Conservation (phyloP, 257 asterid species). For the Nicotiana paniculata region DNA sequence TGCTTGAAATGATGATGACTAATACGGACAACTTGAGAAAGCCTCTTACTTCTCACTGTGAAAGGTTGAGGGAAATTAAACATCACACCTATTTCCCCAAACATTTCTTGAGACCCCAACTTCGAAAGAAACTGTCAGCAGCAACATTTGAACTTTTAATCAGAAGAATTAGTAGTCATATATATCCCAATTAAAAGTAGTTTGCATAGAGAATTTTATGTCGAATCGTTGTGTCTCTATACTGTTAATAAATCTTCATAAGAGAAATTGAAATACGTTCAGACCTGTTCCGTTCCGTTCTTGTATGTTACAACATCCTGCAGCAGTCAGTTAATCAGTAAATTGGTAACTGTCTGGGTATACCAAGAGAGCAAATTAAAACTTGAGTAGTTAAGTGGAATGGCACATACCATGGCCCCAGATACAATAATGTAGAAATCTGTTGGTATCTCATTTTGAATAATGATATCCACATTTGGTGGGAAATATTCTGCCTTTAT, state of each 20-base stretch:
- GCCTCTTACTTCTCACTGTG: conserved; percentile 88
- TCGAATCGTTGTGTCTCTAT: no score
- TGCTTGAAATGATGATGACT: conserved; percentile 93
- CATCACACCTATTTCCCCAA: conserved; percentile 91
- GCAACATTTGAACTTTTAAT: not conserved
- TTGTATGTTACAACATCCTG: conserved; percentile 71
- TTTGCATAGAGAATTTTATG: no score
- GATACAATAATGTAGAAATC: conserved; percentile 86
- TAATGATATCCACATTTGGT: conserved; percentile 80
- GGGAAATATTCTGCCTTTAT: conserved; percentile 93
- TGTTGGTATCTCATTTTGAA: conserved; percentile 85
- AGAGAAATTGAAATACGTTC: not conserved
- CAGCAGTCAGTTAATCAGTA: conserved; percentile 20
- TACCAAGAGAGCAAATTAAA: not conserved
- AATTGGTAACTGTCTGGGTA: conserved; percentile 14
- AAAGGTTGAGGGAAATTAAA: conserved; percentile 89
- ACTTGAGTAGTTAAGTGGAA: not conserved
- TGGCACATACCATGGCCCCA: conserved; percentile 75
- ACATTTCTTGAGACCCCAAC: conserved; percentile 56
- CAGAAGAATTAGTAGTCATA: not conserved
- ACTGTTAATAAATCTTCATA: no score
- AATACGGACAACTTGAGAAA: conserved; percentile 83
- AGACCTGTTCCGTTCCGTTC: conserved; percentile 71
- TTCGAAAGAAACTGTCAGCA: conserved; percentile 52
- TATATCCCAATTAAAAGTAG: no score